Evolutionary conservation across 139 green algal species (phyloP).

Genomic region (Closterium sp.): DNA sequence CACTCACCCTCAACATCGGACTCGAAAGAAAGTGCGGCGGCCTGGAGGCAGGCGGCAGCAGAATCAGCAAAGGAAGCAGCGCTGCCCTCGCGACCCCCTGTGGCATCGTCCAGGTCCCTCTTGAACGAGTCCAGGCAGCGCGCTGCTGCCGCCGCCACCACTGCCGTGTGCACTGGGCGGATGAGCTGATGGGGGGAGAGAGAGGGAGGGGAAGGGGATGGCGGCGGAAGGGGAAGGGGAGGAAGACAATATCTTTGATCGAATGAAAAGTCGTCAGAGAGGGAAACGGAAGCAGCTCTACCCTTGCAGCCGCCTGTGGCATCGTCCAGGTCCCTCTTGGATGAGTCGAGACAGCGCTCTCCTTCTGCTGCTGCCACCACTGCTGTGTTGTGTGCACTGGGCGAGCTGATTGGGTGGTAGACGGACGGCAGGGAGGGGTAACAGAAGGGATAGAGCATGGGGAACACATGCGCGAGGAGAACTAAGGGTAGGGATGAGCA

Average conservation of each 20-base stretch:
- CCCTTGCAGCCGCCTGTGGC: too few relatives aligned
- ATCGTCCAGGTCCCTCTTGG: slow-evolving; percentile 37
- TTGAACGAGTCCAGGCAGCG: slow-evolving; percentile 27
- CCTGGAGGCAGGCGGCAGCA: not conserved
- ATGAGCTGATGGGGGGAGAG: not conserved
- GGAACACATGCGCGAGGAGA: too few relatives aligned
- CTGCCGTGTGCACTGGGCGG: not conserved
- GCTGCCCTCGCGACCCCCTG: slow-evolving; percentile 1
- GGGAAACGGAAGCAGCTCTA: not conserved
- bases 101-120: slow-evolving; percentile 16
- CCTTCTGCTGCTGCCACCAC: too few relatives aligned
- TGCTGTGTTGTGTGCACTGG: too few relatives aligned
- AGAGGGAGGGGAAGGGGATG: not conserved
- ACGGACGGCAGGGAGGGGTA: too few relatives aligned
- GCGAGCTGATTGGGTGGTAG: too few relatives aligned
- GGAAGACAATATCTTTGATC: too few relatives aligned
- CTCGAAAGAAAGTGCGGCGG: not conserved
- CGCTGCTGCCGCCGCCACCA: not conserved
- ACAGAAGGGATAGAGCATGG: too few relatives aligned
- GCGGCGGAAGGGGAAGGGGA: too few relatives aligned
- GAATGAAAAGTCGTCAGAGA: too few relatives aligned
- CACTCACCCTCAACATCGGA: not conserved
- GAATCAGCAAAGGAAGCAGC: slow-evolving; percentile 2
- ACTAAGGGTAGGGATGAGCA: too few relatives aligned
- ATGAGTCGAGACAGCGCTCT: not conserved